These are phyloP conservation scores for Microthyrium microscopicum DNA, from an alignment of 2,329 filamentous ascomycete genomes.

Conservation along the genomic window DNA sequence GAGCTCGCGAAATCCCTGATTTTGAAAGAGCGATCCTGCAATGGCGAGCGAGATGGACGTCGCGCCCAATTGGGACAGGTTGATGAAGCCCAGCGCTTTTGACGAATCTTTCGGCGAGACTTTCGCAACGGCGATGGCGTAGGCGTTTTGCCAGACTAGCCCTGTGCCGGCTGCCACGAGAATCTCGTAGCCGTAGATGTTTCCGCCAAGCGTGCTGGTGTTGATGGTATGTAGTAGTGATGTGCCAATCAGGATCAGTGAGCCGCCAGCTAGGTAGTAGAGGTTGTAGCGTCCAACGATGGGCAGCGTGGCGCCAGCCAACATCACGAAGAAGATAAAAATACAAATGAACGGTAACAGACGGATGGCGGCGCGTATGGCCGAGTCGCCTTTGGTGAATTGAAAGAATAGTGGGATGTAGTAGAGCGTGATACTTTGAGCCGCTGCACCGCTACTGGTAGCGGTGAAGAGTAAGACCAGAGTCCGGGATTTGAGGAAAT, in stretches of 20 bases:
- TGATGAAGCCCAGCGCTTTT: constrained; percentile 8
- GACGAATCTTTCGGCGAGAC: neutral
- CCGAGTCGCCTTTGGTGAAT: constrained; percentile 29
- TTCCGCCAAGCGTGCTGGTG: constrained; percentile 8
- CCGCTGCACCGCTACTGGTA: constrained; percentile 20
- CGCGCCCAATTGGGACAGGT: constrained; percentile 13
- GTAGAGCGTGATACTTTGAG: constrained; percentile 22
- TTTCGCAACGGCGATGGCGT: constrained; percentile 8
- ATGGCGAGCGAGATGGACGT: constrained; percentile 14
- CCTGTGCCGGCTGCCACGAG: constrained; percentile 12
- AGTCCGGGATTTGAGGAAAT: constrained; percentile 25
- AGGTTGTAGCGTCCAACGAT: constrained; percentile 23
- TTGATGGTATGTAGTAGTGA: constrained; percentile 18
- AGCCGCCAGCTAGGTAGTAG: constrained; percentile 23
- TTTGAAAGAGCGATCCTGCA: constrained; percentile 15
- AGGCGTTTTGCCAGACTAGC: constrained; percentile 11
- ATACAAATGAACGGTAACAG: constrained; percentile 27
- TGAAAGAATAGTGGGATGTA: constrained; percentile 40
- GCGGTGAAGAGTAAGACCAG: constrained; percentile 28
- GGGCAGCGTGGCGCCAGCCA: constrained; percentile 24
- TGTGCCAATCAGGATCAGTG: constrained; percentile 20
- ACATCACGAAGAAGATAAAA: constrained; percentile 18
- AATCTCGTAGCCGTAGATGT: constrained; percentile 14
- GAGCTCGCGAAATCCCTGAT: constrained; percentile 12
- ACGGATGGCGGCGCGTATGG: constrained; percentile 24